Evolutionary conservation across 176 grass and related monocot genomes (phyloP).

Genomic region (Coix lacrymajobi): DNA sequence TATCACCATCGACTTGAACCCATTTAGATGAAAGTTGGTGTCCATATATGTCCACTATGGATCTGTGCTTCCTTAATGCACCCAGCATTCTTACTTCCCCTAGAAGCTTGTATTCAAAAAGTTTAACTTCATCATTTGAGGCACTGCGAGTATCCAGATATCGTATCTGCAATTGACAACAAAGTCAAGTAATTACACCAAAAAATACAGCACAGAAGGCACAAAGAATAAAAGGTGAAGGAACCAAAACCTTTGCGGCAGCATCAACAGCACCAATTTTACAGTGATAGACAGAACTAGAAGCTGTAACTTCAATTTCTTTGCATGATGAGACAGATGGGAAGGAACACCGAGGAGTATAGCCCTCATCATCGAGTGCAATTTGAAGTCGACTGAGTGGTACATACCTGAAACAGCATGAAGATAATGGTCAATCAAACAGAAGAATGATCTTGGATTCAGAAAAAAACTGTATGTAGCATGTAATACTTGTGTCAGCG

Average conservation of each 20-base stretch:
- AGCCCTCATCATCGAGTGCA: constrained; percentile 37
- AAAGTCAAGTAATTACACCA: constrained; percentile 14
- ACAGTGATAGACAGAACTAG: constrained; percentile 61
- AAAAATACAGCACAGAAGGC: background rate
- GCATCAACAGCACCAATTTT: constrained; percentile 84
- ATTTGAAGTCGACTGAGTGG: constrained; percentile 66
- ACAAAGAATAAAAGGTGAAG: constrained; percentile 10
- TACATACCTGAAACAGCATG: constrained; percentile 67
- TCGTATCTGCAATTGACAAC: constrained; percentile 48
- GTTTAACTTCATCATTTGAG: constrained; percentile 55
- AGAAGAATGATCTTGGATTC: background rate
- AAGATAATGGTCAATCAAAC: constrained; percentile 2
- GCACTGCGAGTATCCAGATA: constrained; percentile 51
- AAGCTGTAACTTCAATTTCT: constrained; percentile 60
- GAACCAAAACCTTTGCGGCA: constrained; percentile 73
- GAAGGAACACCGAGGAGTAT: constrained; percentile 47
- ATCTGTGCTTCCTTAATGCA: constrained; percentile 76
- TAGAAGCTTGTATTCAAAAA: constrained; percentile 78
- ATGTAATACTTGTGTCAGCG: constrained; percentile 32
- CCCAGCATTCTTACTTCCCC: constrained; percentile 92
- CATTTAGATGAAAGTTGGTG: constrained; percentile 94
- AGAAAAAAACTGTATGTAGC: constrained; percentile 14
- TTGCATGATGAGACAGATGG: constrained; percentile 46
- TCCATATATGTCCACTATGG: constrained; percentile 88
- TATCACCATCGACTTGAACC: constrained; percentile 59